Conservation (phyloP, 2,329 filamentous ascomycete genomes). For the Podosphaera fusca region DNA sequence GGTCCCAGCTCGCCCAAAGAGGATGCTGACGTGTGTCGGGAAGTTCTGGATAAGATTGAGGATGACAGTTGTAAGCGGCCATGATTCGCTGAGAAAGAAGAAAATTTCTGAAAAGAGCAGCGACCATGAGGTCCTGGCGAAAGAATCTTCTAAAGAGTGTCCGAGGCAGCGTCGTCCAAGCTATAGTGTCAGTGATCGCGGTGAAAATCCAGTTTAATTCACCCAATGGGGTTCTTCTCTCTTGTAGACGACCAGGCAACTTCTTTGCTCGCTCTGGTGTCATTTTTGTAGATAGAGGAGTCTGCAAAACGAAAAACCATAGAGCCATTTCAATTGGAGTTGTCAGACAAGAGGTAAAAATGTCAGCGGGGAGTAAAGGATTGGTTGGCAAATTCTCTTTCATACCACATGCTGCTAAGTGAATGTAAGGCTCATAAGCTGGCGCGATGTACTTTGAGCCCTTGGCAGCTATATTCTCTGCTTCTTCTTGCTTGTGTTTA, state of each 20-base stretch:
- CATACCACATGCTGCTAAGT: constrained; percentile 73
- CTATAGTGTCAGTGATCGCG: constrained; percentile 94
- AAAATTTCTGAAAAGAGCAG: constrained; percentile 88
- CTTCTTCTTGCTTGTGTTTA: constrained; percentile 79
- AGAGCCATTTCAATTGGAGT: constrained; percentile 95
- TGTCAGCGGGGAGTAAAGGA: constrained; percentile 72
- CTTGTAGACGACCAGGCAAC: constrained; percentile 75
- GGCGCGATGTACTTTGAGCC: constrained; percentile 72
- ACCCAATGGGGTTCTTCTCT: constrained; percentile 76
- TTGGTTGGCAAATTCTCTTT: constrained; percentile 91
- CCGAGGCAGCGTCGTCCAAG: constrained; percentile 84
- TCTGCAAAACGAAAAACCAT: constrained; percentile 88
- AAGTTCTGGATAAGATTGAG: constrained; percentile 75
- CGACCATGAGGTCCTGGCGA: constrained; percentile 95
- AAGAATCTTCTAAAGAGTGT: constrained; percentile 92
- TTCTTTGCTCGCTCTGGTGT: constrained; percentile 66
- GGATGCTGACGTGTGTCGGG: constrained; percentile 89
- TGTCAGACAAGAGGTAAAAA: constrained; percentile 89
- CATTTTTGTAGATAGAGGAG: constrained; percentile 37
- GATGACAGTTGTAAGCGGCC: constrained; percentile 87
- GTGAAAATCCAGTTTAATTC: constrained; percentile 99
- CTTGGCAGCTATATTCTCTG: constrained; percentile 40
- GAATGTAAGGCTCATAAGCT: constrained; percentile 47
- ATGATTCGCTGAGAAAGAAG: constrained; percentile 85
- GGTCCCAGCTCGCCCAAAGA: constrained; percentile 92